A percentile compares a stretch with the other conserved stretches of the same genome.
phyloP scores from a whole-genome alignment of 805 yeast species.

The Metschnikowia hibisci region DNA sequence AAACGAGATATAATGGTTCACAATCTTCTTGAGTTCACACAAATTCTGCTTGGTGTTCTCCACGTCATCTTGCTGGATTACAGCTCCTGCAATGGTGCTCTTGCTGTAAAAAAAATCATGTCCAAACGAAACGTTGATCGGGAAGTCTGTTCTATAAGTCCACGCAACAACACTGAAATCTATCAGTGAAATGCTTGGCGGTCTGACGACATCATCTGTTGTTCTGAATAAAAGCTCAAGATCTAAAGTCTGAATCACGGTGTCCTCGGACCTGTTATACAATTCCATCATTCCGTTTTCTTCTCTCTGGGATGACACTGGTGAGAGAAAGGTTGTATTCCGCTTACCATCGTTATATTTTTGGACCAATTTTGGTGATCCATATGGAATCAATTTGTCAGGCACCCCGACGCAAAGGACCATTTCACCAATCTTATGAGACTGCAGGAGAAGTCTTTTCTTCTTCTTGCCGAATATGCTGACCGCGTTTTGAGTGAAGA shows the following conservation, averaged over 20 bases:
- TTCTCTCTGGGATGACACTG: constrained; percentile 5
- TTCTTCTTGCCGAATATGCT: constrained; percentile 34
- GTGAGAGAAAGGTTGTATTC: constrained; percentile 2
- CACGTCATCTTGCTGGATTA: constrained; percentile 23
- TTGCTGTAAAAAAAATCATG: constrained; percentile 41
- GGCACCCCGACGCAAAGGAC: constrained; percentile 33
- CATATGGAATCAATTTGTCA: constrained; percentile 30
- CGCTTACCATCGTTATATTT: constrained; percentile 30
- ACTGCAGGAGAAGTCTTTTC: constrained; percentile 32
- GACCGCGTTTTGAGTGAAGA: constrained; percentile 17
- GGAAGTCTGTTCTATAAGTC: constrained; percentile 40
- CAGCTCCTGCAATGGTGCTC: constrained; percentile 19
- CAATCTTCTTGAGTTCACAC: constrained; percentile 34
- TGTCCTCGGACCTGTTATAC: constrained; percentile 27
- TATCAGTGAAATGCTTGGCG: constrained; percentile 33
- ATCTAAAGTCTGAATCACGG: constrained; percentile 22
- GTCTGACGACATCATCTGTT: constrained; percentile 20
- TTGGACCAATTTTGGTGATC: constrained; percentile 35
- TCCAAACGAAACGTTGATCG: constrained; percentile 36
- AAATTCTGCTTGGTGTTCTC: constrained; percentile 33
- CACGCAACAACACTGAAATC: constrained; percentile 38
- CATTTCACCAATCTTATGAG: constrained; percentile 33
- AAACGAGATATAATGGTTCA: constrained; percentile 30
- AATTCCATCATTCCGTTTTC: constrained; percentile 27
- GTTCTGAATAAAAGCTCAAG: constrained; percentile 28